Evolutionary conservation across 2,329 filamentous ascomycete genomes (phyloP).

Genomic region (Colletotrichum kahawae): DNA sequence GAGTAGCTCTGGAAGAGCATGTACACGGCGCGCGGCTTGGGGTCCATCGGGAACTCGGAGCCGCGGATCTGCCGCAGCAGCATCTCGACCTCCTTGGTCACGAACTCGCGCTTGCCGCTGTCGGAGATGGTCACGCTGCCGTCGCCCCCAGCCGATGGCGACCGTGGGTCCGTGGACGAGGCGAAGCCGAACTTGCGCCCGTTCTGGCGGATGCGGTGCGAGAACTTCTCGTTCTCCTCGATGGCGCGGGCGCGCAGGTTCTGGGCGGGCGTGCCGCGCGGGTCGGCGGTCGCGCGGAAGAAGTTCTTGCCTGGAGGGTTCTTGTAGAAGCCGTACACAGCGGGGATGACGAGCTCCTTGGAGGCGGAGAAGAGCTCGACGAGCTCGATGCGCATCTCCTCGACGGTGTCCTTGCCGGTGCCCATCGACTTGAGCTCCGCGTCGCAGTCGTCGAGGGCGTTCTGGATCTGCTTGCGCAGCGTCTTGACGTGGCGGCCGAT

Average conservation of each 20-base stretch:
- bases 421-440: constrained; percentile 55
- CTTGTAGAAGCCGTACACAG: constrained; percentile 61
- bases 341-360: constrained; percentile 58
- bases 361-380: constrained; percentile 57
- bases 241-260: constrained; percentile 56
- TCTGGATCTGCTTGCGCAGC: constrained; percentile 55
- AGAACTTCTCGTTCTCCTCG: constrained; percentile 57
- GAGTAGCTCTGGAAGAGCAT: constrained; percentile 60
- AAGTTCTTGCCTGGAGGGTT: constrained; percentile 57
- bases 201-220: constrained; percentile 51
- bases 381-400: constrained; percentile 59
- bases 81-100: constrained; percentile 51
- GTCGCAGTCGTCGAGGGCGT: constrained; percentile 53
- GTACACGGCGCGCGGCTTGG: constrained; percentile 57
- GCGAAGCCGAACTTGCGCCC: constrained; percentile 54
- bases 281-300: constrained; percentile 53
- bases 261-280: constrained; percentile 55
- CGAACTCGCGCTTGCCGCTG: constrained; percentile 52
- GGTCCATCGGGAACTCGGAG: constrained; percentile 57
- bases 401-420: constrained; percentile 54
- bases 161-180: constrained; percentile 19
- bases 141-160: neutral
- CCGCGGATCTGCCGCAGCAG: constrained; percentile 55
- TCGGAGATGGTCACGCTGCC: constrained; percentile 32
- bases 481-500: constrained; percentile 58